Evolutionary conservation across 2,329 filamentous ascomycete genomes (phyloP).

Genomic region (Epicoccum nigrum): DNA sequence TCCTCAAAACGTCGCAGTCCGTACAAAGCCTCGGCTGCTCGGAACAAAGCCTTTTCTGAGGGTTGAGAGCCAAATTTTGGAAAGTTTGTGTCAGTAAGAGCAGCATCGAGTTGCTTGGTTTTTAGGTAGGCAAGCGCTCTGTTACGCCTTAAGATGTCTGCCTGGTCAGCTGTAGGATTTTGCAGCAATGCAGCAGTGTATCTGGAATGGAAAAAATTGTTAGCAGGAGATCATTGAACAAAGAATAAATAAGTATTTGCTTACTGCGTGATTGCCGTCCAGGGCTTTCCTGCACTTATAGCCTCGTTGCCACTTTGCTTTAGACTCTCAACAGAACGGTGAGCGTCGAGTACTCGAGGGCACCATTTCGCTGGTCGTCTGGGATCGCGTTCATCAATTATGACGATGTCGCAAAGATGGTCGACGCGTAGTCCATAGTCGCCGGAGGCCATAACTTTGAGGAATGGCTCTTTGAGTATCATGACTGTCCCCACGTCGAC

Average conservation of each 20-base stretch:
- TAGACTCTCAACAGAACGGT: constrained; percentile 6
- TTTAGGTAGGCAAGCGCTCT: no score
- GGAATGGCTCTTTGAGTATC: constrained; percentile 57
- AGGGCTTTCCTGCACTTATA: constrained; percentile 19
- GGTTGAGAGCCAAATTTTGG: no score
- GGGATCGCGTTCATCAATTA: constrained; percentile 45
- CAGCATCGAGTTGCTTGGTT: no score
- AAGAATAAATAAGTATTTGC: constrained; percentile 26
- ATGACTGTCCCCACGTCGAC: constrained; percentile 39
- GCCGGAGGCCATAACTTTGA: constrained; percentile 51
- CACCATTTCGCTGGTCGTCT: constrained; percentile 51
- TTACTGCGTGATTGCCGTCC: constrained; percentile 24
- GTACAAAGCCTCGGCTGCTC: no score
- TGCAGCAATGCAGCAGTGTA: constrained; percentile 7
- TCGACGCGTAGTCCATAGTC: constrained; percentile 58
- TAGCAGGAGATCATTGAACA: no score
- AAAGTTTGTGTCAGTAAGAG: no score
- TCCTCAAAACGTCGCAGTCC: no score
- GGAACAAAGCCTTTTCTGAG: no score
- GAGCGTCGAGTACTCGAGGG: constrained; percentile 2
- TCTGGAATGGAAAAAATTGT: constrained; percentile 43
- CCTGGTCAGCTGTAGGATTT: no score
- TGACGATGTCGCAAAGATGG: constrained; percentile 58
- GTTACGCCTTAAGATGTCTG: no score
- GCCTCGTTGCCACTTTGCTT: constrained; percentile 12